Base-by-base conservation (phyloP, 257 asterid species). In the Penstemon davidsonii region DNA sequence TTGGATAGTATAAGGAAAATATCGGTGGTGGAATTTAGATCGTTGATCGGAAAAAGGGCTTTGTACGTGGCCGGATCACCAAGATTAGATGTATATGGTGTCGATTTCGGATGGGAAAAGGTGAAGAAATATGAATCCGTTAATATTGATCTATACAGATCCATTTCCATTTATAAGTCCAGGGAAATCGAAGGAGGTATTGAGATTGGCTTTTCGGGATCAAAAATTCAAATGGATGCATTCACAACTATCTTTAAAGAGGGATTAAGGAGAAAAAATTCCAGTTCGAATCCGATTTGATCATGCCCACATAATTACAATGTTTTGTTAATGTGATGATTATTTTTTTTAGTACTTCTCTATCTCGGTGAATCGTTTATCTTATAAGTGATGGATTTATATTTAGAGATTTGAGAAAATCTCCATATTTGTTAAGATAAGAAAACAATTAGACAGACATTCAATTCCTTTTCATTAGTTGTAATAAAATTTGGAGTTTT, bases 81-180 rank as follows among this genome's bases (percentile, higher is more conserved):
- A 7, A 54, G 50, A 58, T 68, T 55, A 40, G 67, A 67, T 38
- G 68, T 58, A 40, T 79, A 75, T 65, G 37, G 25, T 33, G 39
- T 64, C 18, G 83, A 79, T 56, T 79, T 71, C 6, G 80, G 80
- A 15, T 75, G 75, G 80, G 76, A 76, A 19, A 75, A 60, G 54
- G 73, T 74, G 8, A 44, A 46, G 6, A 79, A 79, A 47, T 68
- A 59, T 7, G 76, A 75, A 42, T 38, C 54, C 6, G 5, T 66
- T 56, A 70, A 71, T 1, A 68, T 75, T 12, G 76, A 75, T 15
- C 10, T 4, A 0, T 38, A 63, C 0, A 67, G 78, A 0, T 19
- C 63, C 18, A 15, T 15, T 15, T 15, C 18, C 18, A 0, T 15
- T 15, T 15, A 15, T 15, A 15, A 15, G 18, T 68, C 60, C 33